Base-by-base conservation (phyloP, 371 early-diverging fungal species). In the Capillidium heterosporum region DNA sequence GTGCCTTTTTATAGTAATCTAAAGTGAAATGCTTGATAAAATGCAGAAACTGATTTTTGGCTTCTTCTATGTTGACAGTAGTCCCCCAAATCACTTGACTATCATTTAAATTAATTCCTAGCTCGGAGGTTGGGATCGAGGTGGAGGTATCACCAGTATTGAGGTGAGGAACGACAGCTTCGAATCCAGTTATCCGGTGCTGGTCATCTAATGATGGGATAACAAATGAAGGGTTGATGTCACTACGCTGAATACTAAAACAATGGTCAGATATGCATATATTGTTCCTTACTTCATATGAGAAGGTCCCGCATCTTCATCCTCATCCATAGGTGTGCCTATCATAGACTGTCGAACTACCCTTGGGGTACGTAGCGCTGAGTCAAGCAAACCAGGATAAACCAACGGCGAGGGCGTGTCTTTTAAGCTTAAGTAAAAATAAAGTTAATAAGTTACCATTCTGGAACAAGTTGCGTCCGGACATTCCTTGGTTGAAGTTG, bases 41-140 rank as follows among this genome's bases (percentile, higher is more conserved):
- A 59, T 91, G 82, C 48, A 82, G 74, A 72, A 99, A 99, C 26
- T 73, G 67, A n/a, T 70, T 67, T 71, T 87, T 89, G 42, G 86
- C 84, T 46, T 94, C 92, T 44, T 91, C 80, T 46, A 99, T 84
- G 61, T 91, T 89, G 61, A 99, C 84, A 7, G 89, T 91, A 0
- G 99, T 99, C 44, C 99, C 99, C 99, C 99, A 99, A 58, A 99
- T 94, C 56, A 89, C 71, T 49, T 81, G 77, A 15, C 32, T 41
- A 32, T 31, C 11, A 7, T 29, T 17, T 19, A 31, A 31, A 23
- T 31, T 31, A 17, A 21, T 35, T 21, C 8, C 21, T 10, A 39
- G 10, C 11, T 10, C 41, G 15, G 39, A 39, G 7, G 35, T 3
- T 10, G 53, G 31, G 10, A 35, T 32, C 19, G 53, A n/a, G 24